Evolutionary conservation across 1,139 yeast species (phyloP), one percentile per base, ranked within the genome.

Genomic region (Torulaspora pretoriensis): DNA sequence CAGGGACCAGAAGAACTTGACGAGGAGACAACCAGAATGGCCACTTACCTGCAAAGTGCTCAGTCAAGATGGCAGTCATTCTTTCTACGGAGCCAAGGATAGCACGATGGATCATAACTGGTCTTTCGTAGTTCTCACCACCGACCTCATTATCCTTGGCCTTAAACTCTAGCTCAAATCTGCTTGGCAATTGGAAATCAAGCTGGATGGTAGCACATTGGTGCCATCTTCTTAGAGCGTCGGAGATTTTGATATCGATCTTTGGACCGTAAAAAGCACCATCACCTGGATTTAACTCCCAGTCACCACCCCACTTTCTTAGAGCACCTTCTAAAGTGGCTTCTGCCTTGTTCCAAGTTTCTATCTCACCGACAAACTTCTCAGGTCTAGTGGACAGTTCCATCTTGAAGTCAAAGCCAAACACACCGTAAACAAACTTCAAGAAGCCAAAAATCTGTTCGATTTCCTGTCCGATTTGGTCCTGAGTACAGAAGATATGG

Each of bases 251-350:
- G 60, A 92, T 83, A 71, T 92, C 98, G 63, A 92, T 92, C 77
- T 92, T 92, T 60, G 98, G 98, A 49, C 98, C 98, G 68, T 92
- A 92, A 74, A 92, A 92, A 33, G 98, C 98, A 68, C 98, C 98
- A 66, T 92, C 97, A 61, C 95, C 97, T 48, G 88, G 90, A 70
- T 90, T 88, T 57, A 90, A 69, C 62, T 83, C 86, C 97, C 97
- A 92, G 48, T 79, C 74, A 53, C 87, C 89, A 53, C 86, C 81
- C 73, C 89, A 89, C 47, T 73, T 73, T 66, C 84, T 77, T 60
- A 89, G 75, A 35, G 95, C 94, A 47, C 72, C 68, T 60, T 80
- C 85, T 62, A 92, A 78, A 63, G 81, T 84, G 45, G 69, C 60
- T 68, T 92, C 98, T 24, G 98, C 98, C 46, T 70, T 70, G 63